Evolutionary conservation across 805 yeast species (phyloP).

Genomic region (Wickerhamiella brachini): DNA sequence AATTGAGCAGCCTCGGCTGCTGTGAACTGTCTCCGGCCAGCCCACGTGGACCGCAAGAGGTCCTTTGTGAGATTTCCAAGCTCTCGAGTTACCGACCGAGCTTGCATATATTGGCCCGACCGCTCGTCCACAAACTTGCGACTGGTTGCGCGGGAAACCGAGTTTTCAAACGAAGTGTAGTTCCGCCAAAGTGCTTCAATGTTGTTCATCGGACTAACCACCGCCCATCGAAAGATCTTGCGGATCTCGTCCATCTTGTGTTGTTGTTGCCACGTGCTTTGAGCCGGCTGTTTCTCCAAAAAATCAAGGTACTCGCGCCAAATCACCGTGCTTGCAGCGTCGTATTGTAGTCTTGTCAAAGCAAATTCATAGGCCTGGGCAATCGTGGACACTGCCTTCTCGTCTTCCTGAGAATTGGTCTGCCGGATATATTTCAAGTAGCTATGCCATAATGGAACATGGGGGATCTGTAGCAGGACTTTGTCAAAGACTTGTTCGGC

Average conservation of each 20-base stretch:
- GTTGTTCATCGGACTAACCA: conserved; percentile 61
- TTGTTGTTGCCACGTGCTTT: conserved; percentile 64
- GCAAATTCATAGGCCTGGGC: conserved; percentile 78
- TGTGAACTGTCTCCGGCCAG: conserved; percentile 19
- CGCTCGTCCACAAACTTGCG: conserved; percentile 73
- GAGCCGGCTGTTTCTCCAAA: conserved; percentile 47
- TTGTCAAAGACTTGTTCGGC: conserved; percentile 56
- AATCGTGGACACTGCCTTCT: conserved; percentile 50
- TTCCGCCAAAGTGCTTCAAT: conserved; percentile 70
- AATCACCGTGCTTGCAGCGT: conserved; percentile 51
- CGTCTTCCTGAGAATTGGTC: conserved; percentile 64
- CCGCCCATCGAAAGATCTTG: conserved; percentile 52
- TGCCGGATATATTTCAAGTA: conserved; percentile 69
- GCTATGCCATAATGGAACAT: conserved; percentile 59
- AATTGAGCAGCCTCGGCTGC: conserved; percentile 30
- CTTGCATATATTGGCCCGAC: conserved; percentile 75
- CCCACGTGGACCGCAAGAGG: conserved; percentile 29
- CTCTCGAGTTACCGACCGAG: conserved; percentile 64
- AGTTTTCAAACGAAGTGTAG: conserved; percentile 75
- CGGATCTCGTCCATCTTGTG: conserved; percentile 67
- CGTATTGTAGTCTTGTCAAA: conserved; percentile 62
- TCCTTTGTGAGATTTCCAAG: conserved; percentile 45
- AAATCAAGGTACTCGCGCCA: conserved; percentile 81
- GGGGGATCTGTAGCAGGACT: conserved; percentile 46
- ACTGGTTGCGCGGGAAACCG: conserved; percentile 58